Evolutionary conservation across 2,329 filamentous ascomycete species (phyloP).

Genomic region (Colletotrichum kahawae): DNA sequence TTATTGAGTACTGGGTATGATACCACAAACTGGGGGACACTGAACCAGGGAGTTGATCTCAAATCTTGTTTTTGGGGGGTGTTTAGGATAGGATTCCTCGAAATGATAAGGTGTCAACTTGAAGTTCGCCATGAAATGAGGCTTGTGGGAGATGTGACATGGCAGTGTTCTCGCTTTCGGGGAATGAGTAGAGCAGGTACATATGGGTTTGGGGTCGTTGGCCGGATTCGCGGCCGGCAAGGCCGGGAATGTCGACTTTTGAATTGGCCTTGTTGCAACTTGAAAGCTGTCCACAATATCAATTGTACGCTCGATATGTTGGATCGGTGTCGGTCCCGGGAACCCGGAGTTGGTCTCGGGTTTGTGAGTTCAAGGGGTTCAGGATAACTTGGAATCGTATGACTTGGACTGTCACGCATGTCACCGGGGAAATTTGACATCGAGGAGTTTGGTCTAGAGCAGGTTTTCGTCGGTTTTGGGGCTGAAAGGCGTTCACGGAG

Average conservation of each 20-base stretch:
- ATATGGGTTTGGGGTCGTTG: no score
- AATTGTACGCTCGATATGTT: not conserved
- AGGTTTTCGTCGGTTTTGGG: not conserved
- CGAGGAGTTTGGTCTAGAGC: rapidly evolving
- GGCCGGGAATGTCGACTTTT: no score
- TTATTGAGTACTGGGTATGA: conserved; percentile 10
- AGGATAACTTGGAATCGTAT: rapidly evolving
- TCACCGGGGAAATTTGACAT: not conserved
- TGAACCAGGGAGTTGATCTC: not conserved
- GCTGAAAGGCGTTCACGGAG: rapidly evolving
- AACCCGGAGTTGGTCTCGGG: rapidly evolving
- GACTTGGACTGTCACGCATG: rapidly evolving
- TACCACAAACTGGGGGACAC: conserved; percentile 9
- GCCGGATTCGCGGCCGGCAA: not conserved
- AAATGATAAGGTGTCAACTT: not conserved
- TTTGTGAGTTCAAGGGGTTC: not conserved
- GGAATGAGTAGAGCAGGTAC: no score
- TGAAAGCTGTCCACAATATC: rapidly evolving
- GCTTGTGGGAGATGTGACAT: not conserved
- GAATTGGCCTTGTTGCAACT: no score
- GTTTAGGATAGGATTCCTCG: not conserved
- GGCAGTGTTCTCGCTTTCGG: rapidly evolving
- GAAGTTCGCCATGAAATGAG: not conserved
- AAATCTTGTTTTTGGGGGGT: not conserved
- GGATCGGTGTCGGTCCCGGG: no score